These are phyloP conservation scores for Suillus fuscotomentosus DNA, from an alignment of 768 basidiomycete genomes.

Conservation along the genomic window DNA sequence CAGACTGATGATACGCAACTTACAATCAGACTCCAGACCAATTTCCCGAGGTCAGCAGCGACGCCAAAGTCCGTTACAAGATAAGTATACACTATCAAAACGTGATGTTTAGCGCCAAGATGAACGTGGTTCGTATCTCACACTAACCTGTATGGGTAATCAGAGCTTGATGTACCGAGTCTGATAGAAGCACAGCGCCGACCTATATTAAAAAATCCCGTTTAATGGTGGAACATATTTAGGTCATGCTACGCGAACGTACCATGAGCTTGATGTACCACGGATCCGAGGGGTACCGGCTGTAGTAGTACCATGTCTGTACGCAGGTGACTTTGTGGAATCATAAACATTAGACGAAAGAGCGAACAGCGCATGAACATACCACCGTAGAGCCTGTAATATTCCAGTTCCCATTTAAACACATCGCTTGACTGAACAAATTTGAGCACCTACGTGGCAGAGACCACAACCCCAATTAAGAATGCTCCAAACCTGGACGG, in stretches of 20 bases:
- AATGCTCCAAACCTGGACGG: slow-evolving; percentile 45
- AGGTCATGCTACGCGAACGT: slow-evolving; percentile 11
- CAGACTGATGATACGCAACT: background rate
- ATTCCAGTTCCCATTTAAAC: background rate
- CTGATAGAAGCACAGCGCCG: slow-evolving; percentile 44
- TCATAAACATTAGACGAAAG: background rate
- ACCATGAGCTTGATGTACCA: slow-evolving; percentile 51
- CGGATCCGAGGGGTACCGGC: slow-evolving; percentile 44
- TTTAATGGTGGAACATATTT: slow-evolving; percentile 1
- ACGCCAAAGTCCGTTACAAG: slow-evolving; percentile 41
- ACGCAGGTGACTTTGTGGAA: slow-evolving; percentile 45
- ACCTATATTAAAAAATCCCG: slow-evolving; percentile 36
- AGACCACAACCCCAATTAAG: slow-evolving; percentile 47
- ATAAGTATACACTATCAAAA: slow-evolving; percentile 44
- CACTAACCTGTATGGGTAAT: slow-evolving; percentile 49
- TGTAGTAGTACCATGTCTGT: slow-evolving; percentile 56
- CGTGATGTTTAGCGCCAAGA: slow-evolving; percentile 2
- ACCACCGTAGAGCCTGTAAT: slow-evolving; percentile 51
- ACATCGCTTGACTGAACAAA: background rate
- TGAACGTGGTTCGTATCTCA: background rate
- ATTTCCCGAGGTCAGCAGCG: slow-evolving; percentile 20
- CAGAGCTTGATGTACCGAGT: slow-evolving; percentile 52
- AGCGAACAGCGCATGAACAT: slow-evolving; percentile 5
- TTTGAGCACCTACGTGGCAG: slow-evolving; percentile 42
- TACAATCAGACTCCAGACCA: slow-evolving; percentile 39